A percentile compares a stretch with the other conserved stretches of the same genome.
phyloP scores from a whole-genome alignment of 345 rosid species.

The Streptanthus diversifolius region DNA sequence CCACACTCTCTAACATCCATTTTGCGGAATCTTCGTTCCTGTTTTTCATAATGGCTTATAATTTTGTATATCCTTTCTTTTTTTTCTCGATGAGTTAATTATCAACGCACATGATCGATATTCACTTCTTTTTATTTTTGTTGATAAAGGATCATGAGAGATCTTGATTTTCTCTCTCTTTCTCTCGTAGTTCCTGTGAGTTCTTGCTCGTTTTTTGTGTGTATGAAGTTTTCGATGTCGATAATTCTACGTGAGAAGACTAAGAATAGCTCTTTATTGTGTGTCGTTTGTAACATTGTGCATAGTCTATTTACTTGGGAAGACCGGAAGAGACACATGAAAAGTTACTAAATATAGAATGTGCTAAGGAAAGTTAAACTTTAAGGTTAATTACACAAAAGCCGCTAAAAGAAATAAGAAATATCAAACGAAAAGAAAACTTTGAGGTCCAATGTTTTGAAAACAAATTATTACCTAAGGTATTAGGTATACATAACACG shows the following conservation, averaged over 20 bases:
- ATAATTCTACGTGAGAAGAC: neutral
- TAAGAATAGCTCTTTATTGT: conserved; percentile 27
- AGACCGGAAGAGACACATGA: conserved; percentile 19
- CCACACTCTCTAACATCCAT: conserved; percentile 52
- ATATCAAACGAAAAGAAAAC: neutral
- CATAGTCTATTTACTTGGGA: conserved; percentile 23
- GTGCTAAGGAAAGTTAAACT: neutral
- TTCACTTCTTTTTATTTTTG: neutral
- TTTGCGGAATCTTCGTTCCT: conserved; percentile 33
- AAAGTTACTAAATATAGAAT: conserved; percentile 28
- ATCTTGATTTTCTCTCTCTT: neutral
- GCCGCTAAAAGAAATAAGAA: neutral
- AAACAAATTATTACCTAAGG: neutral
- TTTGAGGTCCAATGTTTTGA: neutral
- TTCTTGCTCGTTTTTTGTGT: conserved; percentile 2
- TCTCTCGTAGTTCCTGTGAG: conserved; percentile 10
- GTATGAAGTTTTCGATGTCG: neutral
- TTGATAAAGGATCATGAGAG: neutral
- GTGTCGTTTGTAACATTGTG: conserved; percentile 10
- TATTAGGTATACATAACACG: neutral
- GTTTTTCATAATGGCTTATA: conserved; percentile 23
- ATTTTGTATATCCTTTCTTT: neutral
- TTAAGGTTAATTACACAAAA: conserved; percentile 3
- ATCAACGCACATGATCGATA: neutral
- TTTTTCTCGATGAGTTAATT: neutral